These are phyloP conservation scores for Cardamine chenopodiifolia DNA, from an alignment of 345 rosid genomes.

Conservation along the genomic window DNA sequence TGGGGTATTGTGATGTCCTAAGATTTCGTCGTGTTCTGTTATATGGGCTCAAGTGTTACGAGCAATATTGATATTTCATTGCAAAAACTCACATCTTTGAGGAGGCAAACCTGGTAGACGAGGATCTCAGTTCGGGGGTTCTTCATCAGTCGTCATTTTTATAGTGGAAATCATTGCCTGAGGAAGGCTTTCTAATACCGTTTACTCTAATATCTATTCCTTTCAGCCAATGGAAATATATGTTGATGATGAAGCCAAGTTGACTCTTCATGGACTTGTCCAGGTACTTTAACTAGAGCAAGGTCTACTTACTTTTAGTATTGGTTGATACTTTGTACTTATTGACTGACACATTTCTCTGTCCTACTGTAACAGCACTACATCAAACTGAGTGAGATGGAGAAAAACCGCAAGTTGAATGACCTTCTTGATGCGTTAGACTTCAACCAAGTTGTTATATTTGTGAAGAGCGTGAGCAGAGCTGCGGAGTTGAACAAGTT, in stretches of 20 bases:
- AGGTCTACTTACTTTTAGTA: background rate
- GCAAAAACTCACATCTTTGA: slow-evolving; percentile 41
- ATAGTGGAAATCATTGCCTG: slow-evolving; percentile 67
- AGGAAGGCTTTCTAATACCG: slow-evolving; percentile 66
- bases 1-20: background rate
- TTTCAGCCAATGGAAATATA: slow-evolving; percentile 99
- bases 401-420: slow-evolving; percentile 95
- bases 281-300: slow-evolving; percentile 54
- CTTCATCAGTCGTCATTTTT: slow-evolving; percentile 44
- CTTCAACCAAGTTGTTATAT: slow-evolving; percentile 96
- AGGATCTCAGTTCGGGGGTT: slow-evolving; percentile 55
- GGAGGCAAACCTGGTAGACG: slow-evolving; percentile 53
- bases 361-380: slow-evolving; percentile 64
- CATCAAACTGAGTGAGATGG: slow-evolving; percentile 91
- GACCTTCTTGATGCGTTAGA: slow-evolving; percentile 98
- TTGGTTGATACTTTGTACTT: background rate
- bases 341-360: background rate
- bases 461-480: slow-evolving; percentile 94
- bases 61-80: slow-evolving; percentile 39
- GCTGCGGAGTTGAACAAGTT: slow-evolving; percentile 95
- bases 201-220: slow-evolving; percentile 76
- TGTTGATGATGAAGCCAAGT: slow-evolving; percentile 96
- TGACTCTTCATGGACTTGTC: slow-evolving; percentile 98
- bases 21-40: background rate
- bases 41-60: slow-evolving; percentile 16